Base-by-base conservation (phyloP, 2,329 filamentous ascomycete species). In the Phialophora macrospora region DNA sequence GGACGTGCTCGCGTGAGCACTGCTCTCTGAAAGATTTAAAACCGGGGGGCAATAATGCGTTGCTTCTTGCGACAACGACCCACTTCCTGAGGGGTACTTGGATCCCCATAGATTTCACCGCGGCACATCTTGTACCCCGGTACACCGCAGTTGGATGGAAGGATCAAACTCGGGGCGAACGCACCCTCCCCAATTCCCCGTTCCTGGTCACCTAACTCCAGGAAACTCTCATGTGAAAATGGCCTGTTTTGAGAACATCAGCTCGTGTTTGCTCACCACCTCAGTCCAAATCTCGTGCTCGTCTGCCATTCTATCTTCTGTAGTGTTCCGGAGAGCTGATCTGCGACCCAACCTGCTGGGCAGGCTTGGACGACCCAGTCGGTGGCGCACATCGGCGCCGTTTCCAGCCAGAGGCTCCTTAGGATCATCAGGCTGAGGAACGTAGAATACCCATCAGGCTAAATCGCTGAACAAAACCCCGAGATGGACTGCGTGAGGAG, bases 21-120 rank as follows among this genome's bases (percentile, higher is more conserved):
- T 24, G 17, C 48, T 28, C 22, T 48, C 17, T 46, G 20, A 49
- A 20, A 22, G 26, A 30, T 32, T 12, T 17, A 32, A 59, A 34
- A 32, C 34, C 24, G 56, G 55, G 20, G n/a, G 32, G 38, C 6
- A 44, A 44, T 4, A 41, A 30, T 38, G 56, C 34, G 51, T 61
- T 54, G 48, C 58, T 61, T 61, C 58, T 54, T 54, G 48, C 46
- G 30, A 48, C 17, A 55, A 55, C 8, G 5, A 55, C 38, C 38
- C 48, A 52, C 22, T 26, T 24, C 48, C 20, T 26, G 48, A 52
- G 48, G 26, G 20, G 48, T 52, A 52, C 48, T 20, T 12, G 11
- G 48, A 26, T 26, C 20, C 48, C 63, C 54, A 62, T 65, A 65
- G 54, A 62, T 62, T 62, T 62, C 38, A 46, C 59, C 32, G 49